Evolutionary conservation across 352 stramenopile species (phyloP).

Genomic region (Thraustochytrium striatum): DNA sequence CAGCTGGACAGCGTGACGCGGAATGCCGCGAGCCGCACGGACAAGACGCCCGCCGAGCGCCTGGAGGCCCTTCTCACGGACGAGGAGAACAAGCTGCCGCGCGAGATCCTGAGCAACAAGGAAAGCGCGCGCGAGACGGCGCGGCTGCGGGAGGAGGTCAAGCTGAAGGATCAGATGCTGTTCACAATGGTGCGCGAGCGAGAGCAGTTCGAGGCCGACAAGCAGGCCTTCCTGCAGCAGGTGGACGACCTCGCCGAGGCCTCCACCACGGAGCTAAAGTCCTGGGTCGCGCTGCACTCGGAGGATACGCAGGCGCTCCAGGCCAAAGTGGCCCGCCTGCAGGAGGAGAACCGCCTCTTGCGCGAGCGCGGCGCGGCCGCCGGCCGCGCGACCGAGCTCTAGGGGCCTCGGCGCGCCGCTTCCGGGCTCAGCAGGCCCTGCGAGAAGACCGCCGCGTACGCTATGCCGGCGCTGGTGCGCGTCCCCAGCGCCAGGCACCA

Average conservation of each 20-base stretch:
- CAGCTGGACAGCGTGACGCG: neutral
- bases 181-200: conserved; percentile 26
- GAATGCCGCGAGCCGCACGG: neutral
- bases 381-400: neutral
- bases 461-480: neutral
- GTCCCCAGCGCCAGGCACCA: neutral
- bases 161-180: conserved; percentile 42
- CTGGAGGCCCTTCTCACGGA: neutral
- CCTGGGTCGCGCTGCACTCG: conserved; percentile 3
- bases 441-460: neutral
- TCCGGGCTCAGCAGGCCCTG: neutral
- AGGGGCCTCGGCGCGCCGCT: neutral
- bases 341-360: conserved; percentile 31
- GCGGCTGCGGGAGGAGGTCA: conserved; percentile 5
- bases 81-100: neutral
- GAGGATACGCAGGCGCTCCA: neutral
- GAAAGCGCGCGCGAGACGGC: conserved; percentile 1
- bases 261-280: neutral
- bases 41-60: neutral
- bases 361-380: neutral
- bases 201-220: conserved; percentile 36
- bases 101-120: neutral
- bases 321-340: conserved; percentile 2
- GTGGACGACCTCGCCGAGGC: conserved; percentile 17
- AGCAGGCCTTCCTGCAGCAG: conserved; percentile 17